These are phyloP conservation scores for Neurospora sp. DNA, from an alignment of 495 filamentous ascomycete species.

Conservation along the genomic window DNA sequence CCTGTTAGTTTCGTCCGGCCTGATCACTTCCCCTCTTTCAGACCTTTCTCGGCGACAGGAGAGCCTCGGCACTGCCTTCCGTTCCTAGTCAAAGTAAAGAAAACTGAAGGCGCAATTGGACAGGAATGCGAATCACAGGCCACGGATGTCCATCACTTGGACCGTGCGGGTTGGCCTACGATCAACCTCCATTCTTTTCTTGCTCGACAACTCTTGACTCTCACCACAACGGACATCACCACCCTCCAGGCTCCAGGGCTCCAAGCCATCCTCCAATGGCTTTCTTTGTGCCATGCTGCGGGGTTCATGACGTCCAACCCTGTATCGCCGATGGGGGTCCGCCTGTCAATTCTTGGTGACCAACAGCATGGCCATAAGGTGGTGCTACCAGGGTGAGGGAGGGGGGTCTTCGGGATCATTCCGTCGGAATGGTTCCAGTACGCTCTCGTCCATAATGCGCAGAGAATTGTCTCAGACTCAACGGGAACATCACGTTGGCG, in stretches of 20 bases:
- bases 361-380: background rate
- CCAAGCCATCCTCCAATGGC: background rate
- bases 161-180: background rate
- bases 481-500: background rate
- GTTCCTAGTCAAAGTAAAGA: background rate
- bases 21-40: background rate
- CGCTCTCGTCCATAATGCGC: background rate
- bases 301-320: background rate
- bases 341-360: background rate
- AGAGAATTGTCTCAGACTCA: background rate
- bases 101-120: background rate
- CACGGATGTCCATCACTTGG: background rate
- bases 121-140: background rate
- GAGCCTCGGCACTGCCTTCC: background rate
- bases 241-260: background rate
- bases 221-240: background rate
- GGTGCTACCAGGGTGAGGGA: background rate
- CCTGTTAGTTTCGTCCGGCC: background rate
- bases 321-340: background rate
- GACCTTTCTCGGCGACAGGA: background rate
- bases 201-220: background rate
- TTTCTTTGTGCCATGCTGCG: background rate
- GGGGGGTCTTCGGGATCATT: background rate
- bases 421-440: background rate
- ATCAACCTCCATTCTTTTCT: background rate